phyloP scores from a whole-genome alignment of 495 filamentous ascomycete species.

The Terfezia claveryi region DNA sequence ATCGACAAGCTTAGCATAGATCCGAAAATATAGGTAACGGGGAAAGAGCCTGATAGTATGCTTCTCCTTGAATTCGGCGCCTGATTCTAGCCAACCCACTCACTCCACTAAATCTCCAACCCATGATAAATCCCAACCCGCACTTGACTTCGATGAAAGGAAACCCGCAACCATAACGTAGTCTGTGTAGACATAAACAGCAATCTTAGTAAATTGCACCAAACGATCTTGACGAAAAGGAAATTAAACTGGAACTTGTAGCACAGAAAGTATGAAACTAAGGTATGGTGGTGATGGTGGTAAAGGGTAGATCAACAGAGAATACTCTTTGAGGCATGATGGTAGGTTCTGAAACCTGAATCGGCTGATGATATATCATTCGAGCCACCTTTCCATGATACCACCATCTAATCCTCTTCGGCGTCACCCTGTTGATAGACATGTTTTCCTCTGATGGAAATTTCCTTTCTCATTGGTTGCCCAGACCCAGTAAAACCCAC shows the following conservation, averaged over 20 bases:
- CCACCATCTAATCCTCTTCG: slow-evolving; percentile 25
- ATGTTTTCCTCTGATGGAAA: slow-evolving; percentile 50
- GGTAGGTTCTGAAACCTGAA: background rate
- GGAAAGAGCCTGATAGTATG: background rate
- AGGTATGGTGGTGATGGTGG: background rate
- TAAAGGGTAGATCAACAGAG: background rate
- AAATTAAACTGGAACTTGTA: background rate
- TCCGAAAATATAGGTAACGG: background rate
- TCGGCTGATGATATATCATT: no score
- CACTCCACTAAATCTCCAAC: background rate
- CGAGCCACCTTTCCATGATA: background rate
- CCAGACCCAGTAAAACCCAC: slow-evolving; percentile 94
- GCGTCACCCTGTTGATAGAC: slow-evolving; percentile 70
- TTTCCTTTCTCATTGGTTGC: slow-evolving; percentile 82
- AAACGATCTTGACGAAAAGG: background rate
- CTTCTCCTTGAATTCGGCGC: background rate
- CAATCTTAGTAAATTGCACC: background rate
- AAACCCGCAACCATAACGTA: background rate
- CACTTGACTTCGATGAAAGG: background rate
- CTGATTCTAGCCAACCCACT: background rate
- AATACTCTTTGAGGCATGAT: background rate
- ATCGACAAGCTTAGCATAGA: background rate
- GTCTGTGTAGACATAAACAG: background rate
- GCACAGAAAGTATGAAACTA: background rate
- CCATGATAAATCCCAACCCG: background rate